These are phyloP conservation scores for Exophiala oligosperma DNA, from an alignment of 2,329 filamentous ascomycete species.

Conservation along the genomic window DNA sequence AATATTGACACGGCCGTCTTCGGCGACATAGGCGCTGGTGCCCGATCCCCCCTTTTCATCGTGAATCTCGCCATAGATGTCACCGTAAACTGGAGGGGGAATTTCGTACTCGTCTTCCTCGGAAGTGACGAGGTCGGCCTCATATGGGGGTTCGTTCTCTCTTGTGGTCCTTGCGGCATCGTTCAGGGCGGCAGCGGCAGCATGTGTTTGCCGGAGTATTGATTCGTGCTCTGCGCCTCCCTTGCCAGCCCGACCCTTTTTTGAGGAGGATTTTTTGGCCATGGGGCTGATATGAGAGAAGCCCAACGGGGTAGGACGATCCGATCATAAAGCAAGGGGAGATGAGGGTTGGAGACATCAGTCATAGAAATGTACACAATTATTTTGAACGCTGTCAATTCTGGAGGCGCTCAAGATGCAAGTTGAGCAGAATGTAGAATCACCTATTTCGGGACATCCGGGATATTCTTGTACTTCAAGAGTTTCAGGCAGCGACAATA, in stretches of 20 bases:
- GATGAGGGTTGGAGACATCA: conserved; percentile 9
- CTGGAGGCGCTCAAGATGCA: background rate
- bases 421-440: background rate
- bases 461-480: background rate
- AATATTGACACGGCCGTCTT: conserved; percentile 76
- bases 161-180: conserved; percentile 29
- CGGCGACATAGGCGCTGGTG: conserved; percentile 63
- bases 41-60: conserved; percentile 64
- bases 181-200: conserved; percentile 30
- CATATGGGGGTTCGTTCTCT: conserved; percentile 28
- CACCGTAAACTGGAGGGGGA: conserved; percentile 22
- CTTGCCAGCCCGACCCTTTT: conserved; percentile 22
- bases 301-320: conserved; percentile 9
- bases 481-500: background rate
- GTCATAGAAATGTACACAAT: conserved; percentile 3
- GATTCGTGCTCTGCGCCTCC: conserved; percentile 30
- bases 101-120: conserved; percentile 17
- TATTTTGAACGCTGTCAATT: conserved; percentile 2
- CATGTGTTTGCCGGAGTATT: conserved; percentile 35
- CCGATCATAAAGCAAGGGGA: background rate
- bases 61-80: conserved; percentile 59
- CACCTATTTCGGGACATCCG: background rate
- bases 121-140: conserved; percentile 27
- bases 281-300: conserved; percentile 24
- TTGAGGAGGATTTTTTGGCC: conserved; percentile 25